Evolutionary conservation across 202 grass and related monocot species (phyloP).

Genomic region (Digitaria exilis): DNA sequence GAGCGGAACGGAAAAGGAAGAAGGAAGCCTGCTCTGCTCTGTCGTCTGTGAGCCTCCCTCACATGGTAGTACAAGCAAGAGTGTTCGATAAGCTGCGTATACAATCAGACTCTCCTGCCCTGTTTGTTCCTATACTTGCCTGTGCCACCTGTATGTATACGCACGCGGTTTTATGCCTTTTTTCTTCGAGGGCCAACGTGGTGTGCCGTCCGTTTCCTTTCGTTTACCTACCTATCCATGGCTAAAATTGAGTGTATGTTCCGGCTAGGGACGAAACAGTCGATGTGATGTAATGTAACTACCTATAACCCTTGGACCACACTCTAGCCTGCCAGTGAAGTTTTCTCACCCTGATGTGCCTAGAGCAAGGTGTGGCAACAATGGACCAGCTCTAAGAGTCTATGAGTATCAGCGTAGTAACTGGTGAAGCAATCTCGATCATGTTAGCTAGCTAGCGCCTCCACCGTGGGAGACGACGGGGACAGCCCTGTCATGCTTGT

Average conservation of each 20-base stretch:
- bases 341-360: not conserved
- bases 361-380: not conserved
- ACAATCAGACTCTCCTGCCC: not conserved
- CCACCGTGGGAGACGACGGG: not conserved
- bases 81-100: slow-evolving; percentile 18
- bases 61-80: not conserved
- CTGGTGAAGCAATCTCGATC: not conserved
- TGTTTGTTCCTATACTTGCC: not conserved
- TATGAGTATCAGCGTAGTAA: not conserved
- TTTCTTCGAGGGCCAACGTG: not conserved
- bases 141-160: not conserved
- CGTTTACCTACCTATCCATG: not conserved
- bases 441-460: too few species aligned
- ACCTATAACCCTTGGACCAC: not conserved
- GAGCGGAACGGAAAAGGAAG: too few species aligned
- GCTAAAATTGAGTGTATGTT: not conserved
- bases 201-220: not conserved
- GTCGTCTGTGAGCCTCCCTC: not conserved
- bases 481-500: not conserved
- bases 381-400: not conserved
- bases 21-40: not conserved
- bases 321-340: not conserved
- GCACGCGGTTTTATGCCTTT: not conserved
- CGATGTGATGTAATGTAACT: not conserved
- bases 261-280: not conserved